phyloP scores from a whole-genome alignment of 1,139 yeast species.

The Taphrina wiesneri region DNA sequence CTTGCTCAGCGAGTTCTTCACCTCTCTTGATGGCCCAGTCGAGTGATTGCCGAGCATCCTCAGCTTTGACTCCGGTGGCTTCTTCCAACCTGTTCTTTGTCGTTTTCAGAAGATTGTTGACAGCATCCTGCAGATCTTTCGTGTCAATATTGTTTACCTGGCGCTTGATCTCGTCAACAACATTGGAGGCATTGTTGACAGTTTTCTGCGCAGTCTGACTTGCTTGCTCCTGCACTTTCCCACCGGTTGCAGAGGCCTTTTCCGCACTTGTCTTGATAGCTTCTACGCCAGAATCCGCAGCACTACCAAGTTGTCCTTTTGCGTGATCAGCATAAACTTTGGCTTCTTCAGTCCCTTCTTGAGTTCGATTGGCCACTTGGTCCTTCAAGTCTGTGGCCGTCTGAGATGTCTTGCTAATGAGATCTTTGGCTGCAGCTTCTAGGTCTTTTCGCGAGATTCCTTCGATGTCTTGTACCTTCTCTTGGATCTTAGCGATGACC shows the following conservation, averaged over 20 bases:
- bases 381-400: background rate
- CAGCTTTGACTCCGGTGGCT: constrained; percentile 26
- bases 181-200: background rate
- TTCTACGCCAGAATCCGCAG: background rate
- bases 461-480: constrained; percentile 6
- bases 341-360: background rate
- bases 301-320: background rate
- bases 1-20: constrained; percentile 27
- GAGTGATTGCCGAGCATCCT: constrained; percentile 12
- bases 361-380: background rate
- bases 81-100: constrained; percentile 12
- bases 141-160: constrained; percentile 6
- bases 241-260: constrained; percentile 26
- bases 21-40: constrained; percentile 24
- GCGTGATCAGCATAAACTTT: background rate
- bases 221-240: constrained; percentile 26
- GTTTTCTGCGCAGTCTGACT: constrained; percentile 24
- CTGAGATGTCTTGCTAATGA: background rate
- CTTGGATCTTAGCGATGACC: constrained; percentile 10
- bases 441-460: constrained; percentile 21
- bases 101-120: constrained; percentile 11
- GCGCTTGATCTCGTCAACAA: background rate
- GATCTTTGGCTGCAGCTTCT: constrained; percentile 19
- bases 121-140: constrained; percentile 19
- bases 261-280: background rate